phyloP scores from a whole-genome alignment of 2,329 filamentous ascomycete species.

The Exophiala sp. region DNA sequence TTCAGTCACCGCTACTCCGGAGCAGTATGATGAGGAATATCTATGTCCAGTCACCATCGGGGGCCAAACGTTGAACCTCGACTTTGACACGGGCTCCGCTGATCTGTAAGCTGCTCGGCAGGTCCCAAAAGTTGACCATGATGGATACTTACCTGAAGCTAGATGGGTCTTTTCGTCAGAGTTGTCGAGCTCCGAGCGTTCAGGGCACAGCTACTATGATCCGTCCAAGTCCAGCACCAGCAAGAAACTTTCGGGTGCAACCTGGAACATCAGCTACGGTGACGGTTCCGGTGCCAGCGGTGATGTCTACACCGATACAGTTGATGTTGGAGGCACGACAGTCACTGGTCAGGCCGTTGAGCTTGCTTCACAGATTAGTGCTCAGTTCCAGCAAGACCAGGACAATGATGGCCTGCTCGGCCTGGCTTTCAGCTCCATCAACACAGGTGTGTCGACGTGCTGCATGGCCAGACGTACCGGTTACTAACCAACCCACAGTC shows the following conservation, averaged over 20 bases:
- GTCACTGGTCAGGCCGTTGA: constrained; percentile 60
- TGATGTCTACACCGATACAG: constrained; percentile 60
- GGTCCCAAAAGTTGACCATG: neutral
- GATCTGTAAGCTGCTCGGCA: constrained; percentile 52
- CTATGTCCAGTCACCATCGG: constrained; percentile 60
- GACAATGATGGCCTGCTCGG: constrained; percentile 57
- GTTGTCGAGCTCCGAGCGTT: constrained; percentile 45
- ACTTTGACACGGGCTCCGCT: constrained; percentile 65
- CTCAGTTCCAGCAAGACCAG: constrained; percentile 46
- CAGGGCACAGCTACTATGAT: constrained; percentile 55
- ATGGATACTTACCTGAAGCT: constrained; percentile 1
- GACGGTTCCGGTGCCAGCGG: constrained; percentile 60
- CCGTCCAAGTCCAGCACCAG: constrained; percentile 42
- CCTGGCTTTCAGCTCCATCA: constrained; percentile 55
- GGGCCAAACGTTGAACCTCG: constrained; percentile 56
- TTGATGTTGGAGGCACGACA: constrained; percentile 55
- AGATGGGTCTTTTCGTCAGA: constrained; percentile 63
- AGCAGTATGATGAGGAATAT: constrained; percentile 52
- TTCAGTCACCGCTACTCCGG: constrained; percentile 38
- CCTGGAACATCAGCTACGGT: constrained; percentile 59
- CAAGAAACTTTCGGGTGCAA: constrained; percentile 44
- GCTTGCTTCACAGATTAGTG: constrained; percentile 55
- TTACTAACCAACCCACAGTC: constrained; percentile 31
- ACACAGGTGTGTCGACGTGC: constrained; percentile 46
- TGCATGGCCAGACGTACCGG: too few relatives aligned